Conservation (phyloP, 2,329 filamentous ascomycete genomes). For the Xylariaceae sp. region DNA sequence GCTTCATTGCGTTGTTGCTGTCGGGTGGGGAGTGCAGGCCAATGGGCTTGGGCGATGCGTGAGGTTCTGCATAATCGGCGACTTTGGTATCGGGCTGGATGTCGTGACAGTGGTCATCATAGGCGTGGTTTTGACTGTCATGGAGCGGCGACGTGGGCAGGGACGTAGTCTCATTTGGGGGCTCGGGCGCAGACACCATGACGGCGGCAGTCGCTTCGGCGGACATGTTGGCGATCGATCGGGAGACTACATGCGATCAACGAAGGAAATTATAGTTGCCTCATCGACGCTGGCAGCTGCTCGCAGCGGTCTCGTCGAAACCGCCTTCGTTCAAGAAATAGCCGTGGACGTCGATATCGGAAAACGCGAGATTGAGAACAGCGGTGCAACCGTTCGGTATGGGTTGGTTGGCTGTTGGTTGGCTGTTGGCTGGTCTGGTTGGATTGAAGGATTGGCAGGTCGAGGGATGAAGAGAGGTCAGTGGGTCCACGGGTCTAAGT, state of each 20-base stretch:
- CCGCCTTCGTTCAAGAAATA: slow-evolving; percentile 13
- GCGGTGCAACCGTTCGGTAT: slow-evolving; percentile 27
- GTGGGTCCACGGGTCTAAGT: not conserved
- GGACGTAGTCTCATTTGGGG: slow-evolving; percentile 31
- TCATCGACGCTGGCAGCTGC: slow-evolving; percentile 26
- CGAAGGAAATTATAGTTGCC: slow-evolving; percentile 12
- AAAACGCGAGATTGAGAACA: slow-evolving; percentile 10
- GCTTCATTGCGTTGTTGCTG: slow-evolving; percentile 65
- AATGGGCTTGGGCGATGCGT: slow-evolving; percentile 49
- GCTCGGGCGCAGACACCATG: slow-evolving; percentile 48
- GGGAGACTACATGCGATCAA: slow-evolving; percentile 53
- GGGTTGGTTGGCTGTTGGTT: slow-evolving; percentile 17
- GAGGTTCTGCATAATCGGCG: slow-evolving; percentile 20
- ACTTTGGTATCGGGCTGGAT: not conserved
- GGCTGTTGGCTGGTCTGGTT: slow-evolving; percentile 18
- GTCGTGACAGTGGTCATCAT: slow-evolving; percentile 26
- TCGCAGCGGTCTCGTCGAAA: slow-evolving; percentile 22
- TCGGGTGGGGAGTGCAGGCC: slow-evolving; percentile 70
- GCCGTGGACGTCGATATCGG: slow-evolving; percentile 1
- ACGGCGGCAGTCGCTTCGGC: slow-evolving; percentile 61
- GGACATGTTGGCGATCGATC: slow-evolving; percentile 55
- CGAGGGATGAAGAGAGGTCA: slow-evolving; percentile 23
- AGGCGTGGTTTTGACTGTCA: slow-evolving; percentile 36
- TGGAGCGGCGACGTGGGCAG: slow-evolving; percentile 28
- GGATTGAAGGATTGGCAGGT: slow-evolving; percentile 27